Evolutionary conservation across 345 rosid genomes (phyloP).

Genomic region (Chamaenerion angustifolium): DNA sequence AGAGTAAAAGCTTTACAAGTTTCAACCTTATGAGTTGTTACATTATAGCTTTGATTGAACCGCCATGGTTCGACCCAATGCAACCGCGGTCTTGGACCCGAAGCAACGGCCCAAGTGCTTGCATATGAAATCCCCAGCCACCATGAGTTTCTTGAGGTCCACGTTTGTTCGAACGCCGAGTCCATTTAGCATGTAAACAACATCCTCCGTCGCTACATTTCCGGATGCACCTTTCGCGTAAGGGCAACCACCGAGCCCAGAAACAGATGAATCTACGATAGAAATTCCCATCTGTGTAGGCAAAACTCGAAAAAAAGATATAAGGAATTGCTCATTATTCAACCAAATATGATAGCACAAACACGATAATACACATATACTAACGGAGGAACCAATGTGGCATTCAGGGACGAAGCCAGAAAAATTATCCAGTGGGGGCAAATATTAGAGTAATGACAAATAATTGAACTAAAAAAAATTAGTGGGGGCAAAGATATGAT

Average conservation of each 20-base stretch:
- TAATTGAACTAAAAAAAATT: too few relatives aligned
- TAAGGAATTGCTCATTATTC: too few relatives aligned
- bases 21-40: too few relatives aligned
- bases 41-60: too few relatives aligned
- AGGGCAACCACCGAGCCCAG: constrained; percentile 77
- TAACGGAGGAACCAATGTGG: too few relatives aligned
- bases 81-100: constrained; percentile 49
- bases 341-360: too few relatives aligned
- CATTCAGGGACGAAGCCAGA: too few relatives aligned
- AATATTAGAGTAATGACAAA: too few relatives aligned
- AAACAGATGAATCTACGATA: constrained; percentile 53
- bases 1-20: too few relatives aligned
- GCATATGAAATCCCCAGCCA: constrained; percentile 61
- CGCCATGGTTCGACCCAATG: constrained; percentile 19
- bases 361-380: too few relatives aligned
- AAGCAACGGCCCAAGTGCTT: constrained; percentile 44
- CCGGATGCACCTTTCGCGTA: constrained; percentile 83
- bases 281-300: constrained; percentile 49
- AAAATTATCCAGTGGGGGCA: too few relatives aligned
- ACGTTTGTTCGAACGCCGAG: constrained; percentile 54
- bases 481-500: too few relatives aligned
- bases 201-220: constrained; percentile 71
- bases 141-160: constrained; percentile 40
- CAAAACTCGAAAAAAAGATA: background rate
- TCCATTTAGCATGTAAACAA: constrained; percentile 68